phyloP scores from a whole-genome alignment of 2,329 filamentous ascomycete genomes.

The Neonectria punicea region DNA sequence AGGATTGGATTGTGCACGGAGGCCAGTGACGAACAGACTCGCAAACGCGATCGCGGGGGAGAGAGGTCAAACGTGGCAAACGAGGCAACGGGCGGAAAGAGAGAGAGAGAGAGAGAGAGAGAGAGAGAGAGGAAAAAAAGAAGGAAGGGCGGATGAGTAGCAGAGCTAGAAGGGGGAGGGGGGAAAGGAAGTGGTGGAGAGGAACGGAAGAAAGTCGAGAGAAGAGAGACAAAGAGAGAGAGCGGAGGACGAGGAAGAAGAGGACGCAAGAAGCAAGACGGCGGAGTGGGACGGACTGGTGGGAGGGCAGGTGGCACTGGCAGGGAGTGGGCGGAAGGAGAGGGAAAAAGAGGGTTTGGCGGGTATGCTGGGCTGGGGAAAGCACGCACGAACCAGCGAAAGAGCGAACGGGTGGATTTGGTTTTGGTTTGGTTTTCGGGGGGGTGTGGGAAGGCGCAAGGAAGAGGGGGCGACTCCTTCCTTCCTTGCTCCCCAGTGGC shows the following conservation, averaged over 20 bases:
- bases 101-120: conserved; percentile 37
- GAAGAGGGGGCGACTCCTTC: conserved; percentile 19
- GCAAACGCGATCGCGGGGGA: conserved; percentile 36
- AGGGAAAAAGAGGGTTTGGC: conserved; percentile 33
- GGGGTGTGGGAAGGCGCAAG: conserved; percentile 9
- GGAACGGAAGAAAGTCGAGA: conserved; percentile 44
- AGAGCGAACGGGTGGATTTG: conserved; percentile 1
- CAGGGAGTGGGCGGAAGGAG: conserved; percentile 20
- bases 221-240: conserved; percentile 46
- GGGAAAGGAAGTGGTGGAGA: conserved; percentile 47
- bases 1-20: conserved; percentile 5
- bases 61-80: conserved; percentile 36
- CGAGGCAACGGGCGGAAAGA: conserved; percentile 43
- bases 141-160: conserved; percentile 43
- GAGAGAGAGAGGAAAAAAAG: conserved; percentile 44
- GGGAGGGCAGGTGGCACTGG: conserved; percentile 10
- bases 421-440: conserved; percentile 14
- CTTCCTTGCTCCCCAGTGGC: neutral
- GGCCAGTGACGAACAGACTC: conserved; percentile 35
- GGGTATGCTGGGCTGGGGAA: conserved; percentile 39
- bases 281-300: conserved; percentile 14
- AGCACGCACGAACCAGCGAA: conserved; percentile 19
- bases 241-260: conserved; percentile 46
- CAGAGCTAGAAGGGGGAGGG: conserved; percentile 41
- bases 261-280: conserved; percentile 39